phyloP scores from a whole-genome alignment of 2,329 filamentous ascomycete genomes.

The Fusarium nematophilum region DNA sequence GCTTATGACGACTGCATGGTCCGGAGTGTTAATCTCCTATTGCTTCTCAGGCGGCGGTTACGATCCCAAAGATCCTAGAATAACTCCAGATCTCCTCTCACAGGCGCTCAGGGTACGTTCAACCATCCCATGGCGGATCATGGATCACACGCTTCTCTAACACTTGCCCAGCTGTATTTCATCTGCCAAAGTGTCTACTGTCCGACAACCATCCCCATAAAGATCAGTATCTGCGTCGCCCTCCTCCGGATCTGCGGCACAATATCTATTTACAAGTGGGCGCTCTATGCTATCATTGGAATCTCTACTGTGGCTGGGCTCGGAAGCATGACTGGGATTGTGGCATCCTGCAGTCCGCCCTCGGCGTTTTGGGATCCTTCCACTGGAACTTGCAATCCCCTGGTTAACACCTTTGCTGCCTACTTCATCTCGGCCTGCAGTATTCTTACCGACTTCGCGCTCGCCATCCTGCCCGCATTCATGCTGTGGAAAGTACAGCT shows the following conservation, averaged over 20 bases:
- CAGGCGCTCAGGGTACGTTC: neutral
- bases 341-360: constrained; percentile 10
- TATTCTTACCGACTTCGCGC: constrained; percentile 5
- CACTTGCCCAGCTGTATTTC: constrained; percentile 2
- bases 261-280: neutral
- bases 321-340: constrained; percentile 16
- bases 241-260: constrained; percentile 12
- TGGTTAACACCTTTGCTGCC: constrained; percentile 11
- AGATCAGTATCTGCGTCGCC: constrained; percentile 18
- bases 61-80: neutral
- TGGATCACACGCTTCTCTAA: neutral
- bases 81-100: neutral
- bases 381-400: neutral
- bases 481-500: constrained; percentile 6
- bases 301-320: neutral
- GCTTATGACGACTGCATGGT: constrained; percentile 5
- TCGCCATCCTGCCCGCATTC: constrained; percentile 1
- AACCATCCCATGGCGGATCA: too few species aligned
- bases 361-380: constrained; percentile 8
- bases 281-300: constrained; percentile 7
- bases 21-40: neutral
- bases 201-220: constrained; percentile 6
- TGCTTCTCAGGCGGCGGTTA: constrained; percentile 4
- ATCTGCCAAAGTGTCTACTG: constrained; percentile 16
- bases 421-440: constrained; percentile 14